Conservation (phyloP, 2,329 filamentous ascomycete species). For the Cytospora chrysosperma region DNA sequence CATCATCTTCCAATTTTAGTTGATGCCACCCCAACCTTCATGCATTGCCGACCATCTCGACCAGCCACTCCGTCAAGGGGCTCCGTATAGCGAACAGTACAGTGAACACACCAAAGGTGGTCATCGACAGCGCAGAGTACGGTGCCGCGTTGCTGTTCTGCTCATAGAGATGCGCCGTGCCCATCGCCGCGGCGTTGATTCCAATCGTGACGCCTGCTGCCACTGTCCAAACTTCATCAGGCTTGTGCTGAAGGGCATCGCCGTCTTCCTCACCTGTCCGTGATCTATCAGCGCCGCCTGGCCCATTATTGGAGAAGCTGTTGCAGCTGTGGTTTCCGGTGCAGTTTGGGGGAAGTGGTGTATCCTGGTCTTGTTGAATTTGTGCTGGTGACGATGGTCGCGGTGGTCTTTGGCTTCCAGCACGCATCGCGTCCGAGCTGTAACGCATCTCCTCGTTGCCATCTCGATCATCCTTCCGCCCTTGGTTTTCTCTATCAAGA, state of each 20-base stretch:
- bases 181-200: constrained; percentile 61
- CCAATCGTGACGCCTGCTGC: constrained; percentile 54
- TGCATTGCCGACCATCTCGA: constrained; percentile 31
- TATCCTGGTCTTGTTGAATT: not conserved
- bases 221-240: constrained; percentile 40
- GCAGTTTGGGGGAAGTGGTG: not conserved
- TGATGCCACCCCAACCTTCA: too few relatives aligned
- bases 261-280: not conserved
- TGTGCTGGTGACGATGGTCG: not conserved
- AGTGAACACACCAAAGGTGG: constrained; percentile 55
- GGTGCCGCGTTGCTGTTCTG: constrained; percentile 51
- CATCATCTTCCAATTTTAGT: too few relatives aligned
- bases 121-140: constrained; percentile 58
- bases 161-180: constrained; percentile 57
- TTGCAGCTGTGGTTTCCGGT: not conserved
- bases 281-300: not conserved
- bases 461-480: too few relatives aligned
- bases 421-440: constrained; percentile 14
- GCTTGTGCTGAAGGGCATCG: not conserved
- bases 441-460: not conserved
- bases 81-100: constrained; percentile 53
- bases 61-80: constrained; percentile 42
- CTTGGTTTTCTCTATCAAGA: not conserved
- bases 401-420: not conserved
- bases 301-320: not conserved